Evolutionary conservation across 768 basidiomycete genomes (phyloP), one percentile per base, ranked within the genome.

Genomic region (Psilocybe cubensis): DNA sequence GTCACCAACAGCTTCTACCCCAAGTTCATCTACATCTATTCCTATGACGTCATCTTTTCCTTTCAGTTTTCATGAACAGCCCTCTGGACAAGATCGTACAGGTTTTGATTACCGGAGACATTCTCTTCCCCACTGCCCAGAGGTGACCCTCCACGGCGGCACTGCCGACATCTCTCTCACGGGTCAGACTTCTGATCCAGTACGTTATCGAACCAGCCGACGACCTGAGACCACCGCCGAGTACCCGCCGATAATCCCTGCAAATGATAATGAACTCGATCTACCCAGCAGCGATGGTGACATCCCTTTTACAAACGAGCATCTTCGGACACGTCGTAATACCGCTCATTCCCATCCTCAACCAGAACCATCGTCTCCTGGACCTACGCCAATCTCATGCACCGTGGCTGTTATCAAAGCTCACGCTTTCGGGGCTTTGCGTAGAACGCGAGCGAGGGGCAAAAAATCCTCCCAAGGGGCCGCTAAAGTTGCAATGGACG

Each of bases 391-490:
- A 18, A 73, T 92, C 67, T 91, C 88, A 48, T 88, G 89, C 23
- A 94, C 92, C 27, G 83, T 94, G 45, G 92, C 92, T 52, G 91
- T 94, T 56, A 92, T 94, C 75, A 94, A 94, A 75, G 92, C 92
- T 41, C 91, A 94, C 69, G 88, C 92, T 35, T 94, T 94, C 69
- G 92, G 92, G 28, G 90, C 90, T 18, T 76, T 92, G 61, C 87
- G 92, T 50, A 81, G 92, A 70, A 89, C 91, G 53, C 84, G 92
- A 57, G 80, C 87, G 41, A 82, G 88, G 59, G 81, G 83, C 49
- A 93, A 89, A 77, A 87, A 84, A 71, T 75, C 84, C 33, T 82
- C 88, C 41, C 91, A 91, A 60, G 86, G 75, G 20, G 78, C 84
- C 35, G 84, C 88, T 28, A 88, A 85, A 59, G 87, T 89, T 59